These are phyloP conservation scores for Tricholoma hemisulphureum DNA, from an alignment of 768 basidiomycete genomes.

Conservation along the genomic window DNA sequence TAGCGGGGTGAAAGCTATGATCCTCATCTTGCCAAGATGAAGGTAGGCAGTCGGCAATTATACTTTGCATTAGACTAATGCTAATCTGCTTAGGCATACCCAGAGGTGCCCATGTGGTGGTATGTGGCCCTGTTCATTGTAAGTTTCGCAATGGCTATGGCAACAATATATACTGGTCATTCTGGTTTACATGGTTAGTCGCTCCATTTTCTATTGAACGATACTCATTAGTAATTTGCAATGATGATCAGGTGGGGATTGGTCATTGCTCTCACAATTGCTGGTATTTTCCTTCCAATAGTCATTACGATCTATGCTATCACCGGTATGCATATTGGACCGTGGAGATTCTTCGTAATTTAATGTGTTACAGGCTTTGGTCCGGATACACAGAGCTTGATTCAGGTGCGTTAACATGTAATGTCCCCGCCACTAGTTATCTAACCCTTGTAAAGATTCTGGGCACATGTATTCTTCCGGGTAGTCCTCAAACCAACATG, in stretches of 20 bases:
- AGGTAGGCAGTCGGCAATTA: constrained; percentile 27
- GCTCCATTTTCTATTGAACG: background rate
- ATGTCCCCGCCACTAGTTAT: too few relatives aligned
- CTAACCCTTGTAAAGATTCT: constrained; percentile 50
- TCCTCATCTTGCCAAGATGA: constrained; percentile 59
- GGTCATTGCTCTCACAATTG: too few relatives aligned
- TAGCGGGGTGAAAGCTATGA: constrained; percentile 35
- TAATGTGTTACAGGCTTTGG: too few relatives aligned
- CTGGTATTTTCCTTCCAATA: constrained; percentile 52
- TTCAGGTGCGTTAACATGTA: too few relatives aligned
- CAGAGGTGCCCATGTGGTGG: constrained; percentile 52
- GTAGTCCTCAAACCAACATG: constrained; percentile 52
- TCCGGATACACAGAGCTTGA: too few relatives aligned
- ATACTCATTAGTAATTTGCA: too few relatives aligned
- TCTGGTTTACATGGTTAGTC: constrained; percentile 54
- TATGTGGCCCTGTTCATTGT: constrained; percentile 42
- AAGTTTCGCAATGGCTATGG: constrained; percentile 46
- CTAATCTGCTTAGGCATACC: too few relatives aligned
- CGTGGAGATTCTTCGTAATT: too few relatives aligned
- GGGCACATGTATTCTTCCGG: constrained; percentile 46
- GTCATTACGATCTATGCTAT: constrained; percentile 54
- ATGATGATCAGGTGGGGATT: constrained; percentile 55
- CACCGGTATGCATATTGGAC: constrained; percentile 41
- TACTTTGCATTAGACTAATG: too few relatives aligned
- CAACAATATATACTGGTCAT: constrained; percentile 44